Conservation (phyloP, 495 filamentous ascomycete genomes). For the Podospora tetraspora region DNA sequence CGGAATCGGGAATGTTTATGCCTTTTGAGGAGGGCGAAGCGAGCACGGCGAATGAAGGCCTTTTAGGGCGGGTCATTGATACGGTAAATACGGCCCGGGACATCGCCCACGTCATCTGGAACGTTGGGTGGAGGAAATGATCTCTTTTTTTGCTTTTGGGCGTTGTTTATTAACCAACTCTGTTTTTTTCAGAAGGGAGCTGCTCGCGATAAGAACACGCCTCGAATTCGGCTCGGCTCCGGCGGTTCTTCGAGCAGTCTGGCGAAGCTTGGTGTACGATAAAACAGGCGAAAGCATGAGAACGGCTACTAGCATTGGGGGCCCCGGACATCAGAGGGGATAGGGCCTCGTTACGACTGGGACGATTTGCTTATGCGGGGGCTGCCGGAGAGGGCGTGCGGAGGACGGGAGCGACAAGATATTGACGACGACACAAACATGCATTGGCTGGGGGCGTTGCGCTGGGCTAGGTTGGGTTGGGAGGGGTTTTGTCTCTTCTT, state of each 20-base stretch:
- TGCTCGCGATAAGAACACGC: conserved; percentile 18
- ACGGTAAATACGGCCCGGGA: conserved; percentile 95
- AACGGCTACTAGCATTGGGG: background rate
- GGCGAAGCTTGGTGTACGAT: conserved; percentile 28
- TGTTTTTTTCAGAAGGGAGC: conserved; percentile 35
- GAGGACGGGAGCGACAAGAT: background rate
- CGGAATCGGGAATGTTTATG: conserved; percentile 80
- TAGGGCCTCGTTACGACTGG: conserved; percentile 2
- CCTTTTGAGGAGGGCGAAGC: conserved; percentile 69
- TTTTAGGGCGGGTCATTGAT: conserved; percentile 82
- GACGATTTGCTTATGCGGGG: background rate
- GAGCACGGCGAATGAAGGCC: conserved; percentile 45
- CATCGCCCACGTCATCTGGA: conserved; percentile 96
- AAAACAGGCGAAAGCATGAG: conserved; percentile 9
- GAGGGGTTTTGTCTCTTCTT: conserved; percentile 2
- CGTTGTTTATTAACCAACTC: conserved; percentile 32
- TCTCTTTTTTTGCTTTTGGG: conserved; percentile 20
- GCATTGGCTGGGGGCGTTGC: conserved; percentile 31
- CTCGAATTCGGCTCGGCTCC: conserved; percentile 26
- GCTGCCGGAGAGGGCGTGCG: background rate
- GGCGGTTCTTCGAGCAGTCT: conserved; percentile 18
- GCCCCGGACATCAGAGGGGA: background rate
- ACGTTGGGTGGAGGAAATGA: conserved; percentile 88
- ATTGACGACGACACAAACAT: conserved; percentile 26
- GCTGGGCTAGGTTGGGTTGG: conserved; percentile 15